Evolutionary conservation across 2,329 filamentous ascomycete species (phyloP), one percentile per base, ranked within the genome.

Genomic region (Claviceps arundinis): DNA sequence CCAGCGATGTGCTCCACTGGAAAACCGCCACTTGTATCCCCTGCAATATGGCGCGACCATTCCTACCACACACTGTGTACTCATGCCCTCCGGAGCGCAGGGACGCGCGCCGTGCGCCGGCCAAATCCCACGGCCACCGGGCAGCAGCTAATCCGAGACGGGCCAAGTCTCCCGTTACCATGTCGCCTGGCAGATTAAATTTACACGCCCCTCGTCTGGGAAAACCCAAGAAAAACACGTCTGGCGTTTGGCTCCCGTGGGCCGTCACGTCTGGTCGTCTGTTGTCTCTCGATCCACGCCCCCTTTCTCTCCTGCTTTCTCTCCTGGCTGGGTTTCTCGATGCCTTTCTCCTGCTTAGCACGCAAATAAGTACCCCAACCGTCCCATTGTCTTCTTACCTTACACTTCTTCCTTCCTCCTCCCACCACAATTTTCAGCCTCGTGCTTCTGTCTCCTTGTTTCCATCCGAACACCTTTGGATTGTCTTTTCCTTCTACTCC

Each of bases 311-410:
- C 26, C 45, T 17, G 13, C 14, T 47, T 24, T 30, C 52, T 48
- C 55, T 53, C 52, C 37, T 50, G 30, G n/a, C 52, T 48, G 19
- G 30, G 17, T 48, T 54, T 47, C 49, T 57, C 53, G 52, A 49
- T 47, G 22, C 52, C 41, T 49, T 24, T 55, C 42, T 48, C 58
- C 56, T 55, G 54, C 51, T 43, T 37, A 48, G 48, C 55, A 55
- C 56, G 58, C 65, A 62, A 70, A 72, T 72, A 72, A 71, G 69
- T 69, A 72, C 64, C 67, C 63, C 62, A 59, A 64, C 60, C 62
- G 54, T 62, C 67, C 68, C 64, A 40, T 50, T 44, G 26, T 50
- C 42, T 64, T 47, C 52, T 41, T 2, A 0, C 7, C 1, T 34
- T 1, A 51, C 56, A 52, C 54, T 56, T 54, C 54, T 58, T 57